phyloP scores from a whole-genome alignment of 805 yeast species.

The Cyberlindnera euphorbiae region DNA sequence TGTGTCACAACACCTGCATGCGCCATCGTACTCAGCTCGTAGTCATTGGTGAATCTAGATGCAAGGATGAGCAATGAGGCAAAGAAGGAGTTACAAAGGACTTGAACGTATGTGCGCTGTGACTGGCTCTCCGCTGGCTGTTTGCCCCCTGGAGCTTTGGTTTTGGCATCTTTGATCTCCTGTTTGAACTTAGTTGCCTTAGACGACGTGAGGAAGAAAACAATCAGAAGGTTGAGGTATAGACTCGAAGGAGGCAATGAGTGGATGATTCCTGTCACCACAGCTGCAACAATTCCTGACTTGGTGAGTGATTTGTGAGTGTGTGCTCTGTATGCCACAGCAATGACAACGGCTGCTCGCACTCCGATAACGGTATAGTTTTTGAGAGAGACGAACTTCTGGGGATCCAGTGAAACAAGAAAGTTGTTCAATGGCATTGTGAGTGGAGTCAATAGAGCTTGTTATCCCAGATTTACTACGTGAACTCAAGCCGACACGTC shows the following conservation, averaged over 20 bases:
- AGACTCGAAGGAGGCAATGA: conserved; percentile 32
- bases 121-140: conserved; percentile 21
- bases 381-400: neutral
- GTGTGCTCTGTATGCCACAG: conserved; percentile 27
- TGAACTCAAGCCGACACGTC: no score
- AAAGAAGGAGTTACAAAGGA: conserved; percentile 35
- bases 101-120: conserved; percentile 38
- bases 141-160: conserved; percentile 22
- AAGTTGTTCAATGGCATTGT: no score
- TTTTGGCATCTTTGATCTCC: conserved; percentile 29
- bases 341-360: conserved; percentile 10
- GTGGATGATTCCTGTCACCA: conserved; percentile 36
- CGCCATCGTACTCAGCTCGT: conserved; percentile 9
- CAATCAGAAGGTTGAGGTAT: conserved; percentile 28
- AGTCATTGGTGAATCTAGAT: conserved; percentile 14
- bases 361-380: conserved; percentile 11
- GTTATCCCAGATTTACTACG: no score
- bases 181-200: conserved; percentile 36
- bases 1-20: conserved; percentile 30
- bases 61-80: conserved; percentile 32
- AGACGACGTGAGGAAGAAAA: conserved; percentile 36
- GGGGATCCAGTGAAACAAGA: neutral
- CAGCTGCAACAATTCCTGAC: conserved; percentile 33
- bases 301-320: conserved; percentile 33
- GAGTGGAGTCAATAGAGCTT: no score